Evolutionary conservation across 176 grass and related monocot species (phyloP).

Genomic region (Aechmea fasciata): DNA sequence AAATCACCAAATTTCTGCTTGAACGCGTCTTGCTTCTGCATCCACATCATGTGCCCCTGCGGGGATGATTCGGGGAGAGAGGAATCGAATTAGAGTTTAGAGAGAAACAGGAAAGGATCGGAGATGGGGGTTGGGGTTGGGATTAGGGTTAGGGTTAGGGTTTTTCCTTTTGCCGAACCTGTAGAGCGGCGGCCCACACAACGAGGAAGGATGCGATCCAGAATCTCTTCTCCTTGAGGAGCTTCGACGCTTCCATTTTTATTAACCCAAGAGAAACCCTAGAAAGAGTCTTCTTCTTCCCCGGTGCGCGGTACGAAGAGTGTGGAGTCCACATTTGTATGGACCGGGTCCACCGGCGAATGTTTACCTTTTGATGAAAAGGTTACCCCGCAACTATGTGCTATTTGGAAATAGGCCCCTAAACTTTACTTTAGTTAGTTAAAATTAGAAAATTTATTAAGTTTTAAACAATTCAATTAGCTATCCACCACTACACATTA

Average conservation of each 20-base stretch:
- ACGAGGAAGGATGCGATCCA: conserved; percentile 72
- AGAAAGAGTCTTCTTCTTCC: no score
- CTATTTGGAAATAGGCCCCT: no score
- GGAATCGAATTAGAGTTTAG: background rate
- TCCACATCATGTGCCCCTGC: conserved; percentile 88
- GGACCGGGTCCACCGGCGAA: no score
- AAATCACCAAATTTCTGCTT: conserved; percentile 63
- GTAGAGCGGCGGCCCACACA: conserved; percentile 64
- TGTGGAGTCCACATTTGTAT: no score
- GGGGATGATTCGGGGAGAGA: background rate
- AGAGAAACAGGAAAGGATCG: background rate
- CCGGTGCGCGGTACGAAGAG: no score
- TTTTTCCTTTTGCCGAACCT: conserved; percentile 25
- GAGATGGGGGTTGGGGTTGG: background rate
- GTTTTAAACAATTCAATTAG: no score
- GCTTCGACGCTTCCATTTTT: conserved; percentile 39
- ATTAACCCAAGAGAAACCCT: background rate
- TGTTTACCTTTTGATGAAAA: no score
- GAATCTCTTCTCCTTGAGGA: conserved; percentile 76
- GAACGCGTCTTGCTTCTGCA: conserved; percentile 71
- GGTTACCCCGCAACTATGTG: no score
- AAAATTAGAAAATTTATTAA: no score
- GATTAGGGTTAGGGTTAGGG: no score
- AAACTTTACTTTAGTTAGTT: no score
- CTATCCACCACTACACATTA: no score